Evolutionary conservation across 148 eudicot genomes (phyloP), one percentile per base, ranked within the genome.

Genomic region (Dianthus caryophyllus): DNA sequence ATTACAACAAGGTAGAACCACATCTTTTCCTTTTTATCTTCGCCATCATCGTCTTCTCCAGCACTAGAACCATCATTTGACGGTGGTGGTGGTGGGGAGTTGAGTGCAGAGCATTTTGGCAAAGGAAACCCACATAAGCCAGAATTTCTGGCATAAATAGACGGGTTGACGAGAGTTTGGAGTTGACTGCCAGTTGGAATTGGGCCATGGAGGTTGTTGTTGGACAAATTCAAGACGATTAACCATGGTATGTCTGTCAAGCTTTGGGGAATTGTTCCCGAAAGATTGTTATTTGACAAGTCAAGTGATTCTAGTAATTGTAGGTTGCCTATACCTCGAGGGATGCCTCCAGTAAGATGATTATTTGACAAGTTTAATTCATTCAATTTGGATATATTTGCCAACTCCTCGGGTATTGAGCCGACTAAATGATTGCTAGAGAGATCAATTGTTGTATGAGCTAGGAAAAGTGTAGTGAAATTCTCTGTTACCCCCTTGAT

Each of bases 71-170:
- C 30, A 14, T 18, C 25, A 60, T 9, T 8, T 25, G 68, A 15
- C 13, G 25, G 18, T 53, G 9, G 33, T n/a, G n/a, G n/a, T 67
- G 39, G 11, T 20, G 10, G 25, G 17, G 29, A 13, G 33, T 16
- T 51, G 70, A 25, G 38, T 54, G 11, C 31, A 6, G 1, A 5
- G 20, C 87, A 84, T 30, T 48, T 57, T 1, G 59, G 69, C 58
- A 78, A 52, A 18, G 81, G 81, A 38, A 47, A 25, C 22, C 87
- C 84, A 43, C 87, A 84, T 17, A 84, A 73, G 15, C 69, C 70
- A 1, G 68, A 29, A 58, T 84, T 84, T 4, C 75, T 72, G 13
- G 18, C 46, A 49, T 73, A 84, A 3, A 74, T 74, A 27, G 82
- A 70, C n/a, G 71, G 67, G 49, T 76, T 49, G n/a, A 33, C 25